These are phyloP conservation scores for Entonaema liquescens DNA, from an alignment of 495 filamentous ascomycete species.

Conservation along the genomic window DNA sequence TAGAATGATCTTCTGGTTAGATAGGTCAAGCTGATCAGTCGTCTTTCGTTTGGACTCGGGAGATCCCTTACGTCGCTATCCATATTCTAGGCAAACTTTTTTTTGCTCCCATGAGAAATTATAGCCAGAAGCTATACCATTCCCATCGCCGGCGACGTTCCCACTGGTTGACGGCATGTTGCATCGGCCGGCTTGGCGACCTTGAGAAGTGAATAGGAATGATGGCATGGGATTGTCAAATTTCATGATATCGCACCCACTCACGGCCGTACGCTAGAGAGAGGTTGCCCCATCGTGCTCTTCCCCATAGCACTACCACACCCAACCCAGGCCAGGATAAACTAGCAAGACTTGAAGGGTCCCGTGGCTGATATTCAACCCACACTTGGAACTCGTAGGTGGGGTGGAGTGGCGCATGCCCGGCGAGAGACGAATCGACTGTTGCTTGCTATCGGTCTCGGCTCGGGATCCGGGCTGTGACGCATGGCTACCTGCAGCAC, in stretches of 20 bases:
- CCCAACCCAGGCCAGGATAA: conserved; percentile 33
- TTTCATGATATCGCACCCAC: conserved; percentile 27
- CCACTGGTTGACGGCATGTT: conserved; percentile 18
- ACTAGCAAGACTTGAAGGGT: conserved; percentile 10
- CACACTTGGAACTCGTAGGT: conserved; percentile 7
- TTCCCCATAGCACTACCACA: conserved; percentile 15
- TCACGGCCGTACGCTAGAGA: neutral
- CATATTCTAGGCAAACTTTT: conserved; percentile 16
- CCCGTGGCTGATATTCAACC: conserved; percentile 37
- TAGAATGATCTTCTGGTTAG: conserved; percentile 23
- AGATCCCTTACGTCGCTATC: conserved; percentile 19
- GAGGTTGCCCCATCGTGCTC: conserved; percentile 1
- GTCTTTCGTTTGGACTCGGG: conserved; percentile 1
- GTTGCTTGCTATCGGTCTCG: conserved; percentile 23
- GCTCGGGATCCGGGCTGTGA: conserved; percentile 39
- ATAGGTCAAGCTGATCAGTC: neutral
- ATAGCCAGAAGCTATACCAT: neutral
- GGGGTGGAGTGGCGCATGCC: conserved; percentile 33
- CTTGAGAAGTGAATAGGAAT: conserved; percentile 11
- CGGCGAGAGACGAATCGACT: conserved; percentile 33
- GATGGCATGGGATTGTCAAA: conserved; percentile 27
- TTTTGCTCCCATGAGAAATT: neutral
- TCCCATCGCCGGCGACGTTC: conserved; percentile 18
- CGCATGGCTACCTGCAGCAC: conserved; percentile 37
- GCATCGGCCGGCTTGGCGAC: conserved; percentile 20